Base-by-base conservation (phyloP, 768 basidiomycete genomes). In the Sutorius australiensis region DNA sequence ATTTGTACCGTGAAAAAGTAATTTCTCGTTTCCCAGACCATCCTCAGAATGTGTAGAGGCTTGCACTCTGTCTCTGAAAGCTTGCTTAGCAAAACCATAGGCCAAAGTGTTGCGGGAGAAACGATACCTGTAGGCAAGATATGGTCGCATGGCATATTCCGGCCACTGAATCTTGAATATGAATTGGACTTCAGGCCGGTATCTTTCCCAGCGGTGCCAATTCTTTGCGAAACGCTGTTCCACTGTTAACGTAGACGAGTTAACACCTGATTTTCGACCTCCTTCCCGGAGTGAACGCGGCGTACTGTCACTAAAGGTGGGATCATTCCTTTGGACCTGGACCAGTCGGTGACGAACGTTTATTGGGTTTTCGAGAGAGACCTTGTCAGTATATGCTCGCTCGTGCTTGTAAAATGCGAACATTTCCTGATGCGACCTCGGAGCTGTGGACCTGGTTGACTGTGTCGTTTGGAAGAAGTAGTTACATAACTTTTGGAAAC, bases 1-100 rank as follows among this genome's bases (percentile, higher is more conserved):
- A 9, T 58, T 58, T 30, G 57, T 58, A 8, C 56, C 55, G 27
- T 57, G 56, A 27, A 58, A 58, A n/a, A 51, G 41, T 32, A 44
- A 44, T 7, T 46, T 52, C 6, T 58, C 56, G n/a, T 58, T 58
- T 31, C 57, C 56, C 14, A 30, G 42, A 12, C 50, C 50, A 16
- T 48, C 50, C 12, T 53, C 30, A 19, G 57, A 50, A 3, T 41
- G 33, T 8, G 12, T 49, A 17, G 43, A 37, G 9, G 50, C 56
- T 40, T 53, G 57, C 12, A 59, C 51, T 24, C 42, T 49, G 3
- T 38, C 34, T 38, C 57, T 58, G 19, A n/a, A 30, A 27, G n/a
- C 14, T 13, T 19, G 11, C n/a, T 49, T 3, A 58, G 17, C 16
- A 16, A 42, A 19, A 2, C 1, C 6, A 12, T 14, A 27, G 38